phyloP scores from a whole-genome alignment of 2,329 filamentous ascomycete species.

The Talaromyces sp. region DNA sequence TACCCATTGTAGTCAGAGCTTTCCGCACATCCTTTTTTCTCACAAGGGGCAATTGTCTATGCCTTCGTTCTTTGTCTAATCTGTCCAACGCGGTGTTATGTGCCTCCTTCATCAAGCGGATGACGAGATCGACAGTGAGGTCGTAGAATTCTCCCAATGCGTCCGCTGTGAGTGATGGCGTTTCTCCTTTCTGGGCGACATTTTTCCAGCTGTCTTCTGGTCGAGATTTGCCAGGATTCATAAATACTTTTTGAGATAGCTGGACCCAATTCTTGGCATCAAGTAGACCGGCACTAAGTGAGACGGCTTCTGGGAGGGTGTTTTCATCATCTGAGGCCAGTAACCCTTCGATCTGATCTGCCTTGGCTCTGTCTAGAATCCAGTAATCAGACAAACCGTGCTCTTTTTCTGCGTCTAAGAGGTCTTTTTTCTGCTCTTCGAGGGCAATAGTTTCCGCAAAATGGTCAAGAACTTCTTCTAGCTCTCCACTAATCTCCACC shows the following conservation, averaged over 20 bases:
- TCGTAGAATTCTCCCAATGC: slow-evolving; percentile 73
- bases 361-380: slow-evolving; percentile 53
- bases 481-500: slow-evolving; percentile 64
- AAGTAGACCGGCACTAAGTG: slow-evolving; percentile 57
- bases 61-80: background rate
- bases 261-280: slow-evolving; percentile 58
- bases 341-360: slow-evolving; percentile 30
- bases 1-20: slow-evolving; percentile 48
- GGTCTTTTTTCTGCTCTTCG: slow-evolving; percentile 63
- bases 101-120: slow-evolving; percentile 64
- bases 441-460: slow-evolving; percentile 64
- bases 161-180: slow-evolving; percentile 69
- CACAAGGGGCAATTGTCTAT: slow-evolving; percentile 31
- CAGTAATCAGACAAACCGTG: slow-evolving; percentile 58
- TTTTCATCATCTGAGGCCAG: slow-evolving; percentile 20
- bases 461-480: slow-evolving; percentile 63
- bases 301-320: slow-evolving; percentile 23
- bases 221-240: slow-evolving; percentile 61
- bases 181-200: slow-evolving; percentile 50
- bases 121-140: slow-evolving; percentile 64
- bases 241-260: slow-evolving; percentile 66
- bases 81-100: slow-evolving; percentile 57
- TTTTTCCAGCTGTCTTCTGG: slow-evolving; percentile 65
- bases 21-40: slow-evolving; percentile 17
- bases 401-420: slow-evolving; percentile 55